Conservation (phyloP, 116 monocot species). For the Trichopus zeylanicus region DNA sequence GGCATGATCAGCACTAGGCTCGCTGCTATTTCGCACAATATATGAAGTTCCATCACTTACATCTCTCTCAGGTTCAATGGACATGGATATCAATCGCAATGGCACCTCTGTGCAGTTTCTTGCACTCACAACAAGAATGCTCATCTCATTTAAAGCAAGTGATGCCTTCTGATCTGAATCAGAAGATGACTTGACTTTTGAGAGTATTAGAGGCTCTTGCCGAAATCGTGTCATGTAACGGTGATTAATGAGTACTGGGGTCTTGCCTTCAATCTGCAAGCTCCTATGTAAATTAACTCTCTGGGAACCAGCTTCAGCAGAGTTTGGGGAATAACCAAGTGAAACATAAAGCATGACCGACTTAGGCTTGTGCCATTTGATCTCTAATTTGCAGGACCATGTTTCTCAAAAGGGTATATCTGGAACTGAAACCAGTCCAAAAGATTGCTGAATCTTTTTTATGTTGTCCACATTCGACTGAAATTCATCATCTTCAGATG, state of each 20-base stretch:
- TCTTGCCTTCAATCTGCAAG: conserved; percentile 95
- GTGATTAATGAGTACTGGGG: conserved; percentile 56
- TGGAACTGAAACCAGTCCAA: conserved; percentile 88
- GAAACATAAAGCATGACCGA: conserved; percentile 92
- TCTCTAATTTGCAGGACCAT: conserved; percentile 76
- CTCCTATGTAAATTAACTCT: conserved; percentile 88
- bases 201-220: conserved; percentile 66
- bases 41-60: conserved; percentile 15
- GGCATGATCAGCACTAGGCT: conserved; percentile 12
- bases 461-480: conserved; percentile 41
- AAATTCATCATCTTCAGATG: conserved; percentile 36
- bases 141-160: conserved; percentile 58
- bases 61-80: conserved; percentile 33
- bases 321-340: conserved; percentile 53
- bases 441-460: conserved; percentile 78
- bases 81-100: conserved; percentile 39
- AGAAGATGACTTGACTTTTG: conserved; percentile 40
- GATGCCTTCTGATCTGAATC: conserved; percentile 24
- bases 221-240: conserved; percentile 77
- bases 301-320: conserved; percentile 15
- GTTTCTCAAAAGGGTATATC: conserved; percentile 39
- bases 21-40: conserved; percentile 29
- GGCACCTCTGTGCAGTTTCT: conserved; percentile 88
- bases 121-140: conserved; percentile 57
- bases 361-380: conserved; percentile 88